These are phyloP conservation scores for Tricholoma bakamatsutake DNA, from an alignment of 768 basidiomycete genomes.

Conservation along the genomic window DNA sequence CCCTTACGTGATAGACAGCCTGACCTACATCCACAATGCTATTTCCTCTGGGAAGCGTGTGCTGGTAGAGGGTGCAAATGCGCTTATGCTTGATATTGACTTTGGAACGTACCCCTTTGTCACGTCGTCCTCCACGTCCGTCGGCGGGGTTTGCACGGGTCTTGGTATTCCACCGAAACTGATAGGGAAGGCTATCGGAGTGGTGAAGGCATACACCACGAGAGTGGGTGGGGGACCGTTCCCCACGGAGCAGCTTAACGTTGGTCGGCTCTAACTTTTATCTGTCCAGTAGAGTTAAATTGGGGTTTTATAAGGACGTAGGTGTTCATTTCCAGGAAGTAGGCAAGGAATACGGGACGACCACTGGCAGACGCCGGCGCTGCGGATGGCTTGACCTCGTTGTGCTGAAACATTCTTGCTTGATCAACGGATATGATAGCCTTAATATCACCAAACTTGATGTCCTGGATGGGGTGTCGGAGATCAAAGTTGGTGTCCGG, in stretches of 20 bases:
- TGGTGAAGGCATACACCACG: conserved; percentile 97
- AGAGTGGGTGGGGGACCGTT: conserved; percentile 98
- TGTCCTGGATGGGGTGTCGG: conserved; percentile 74
- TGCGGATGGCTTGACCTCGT: conserved; percentile 98
- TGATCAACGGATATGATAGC: conserved; percentile 93
- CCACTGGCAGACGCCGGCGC: conserved; percentile 87
- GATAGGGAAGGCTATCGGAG: conserved; percentile 85
- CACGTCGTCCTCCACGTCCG: conserved; percentile 87
- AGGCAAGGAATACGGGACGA: conserved; percentile 86
- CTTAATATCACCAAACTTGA: conserved; percentile 97
- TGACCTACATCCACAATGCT: conserved; percentile 79
- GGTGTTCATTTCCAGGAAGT: conserved; percentile 91
- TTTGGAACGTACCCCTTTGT: conserved; percentile 98
- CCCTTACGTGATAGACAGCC: conserved; percentile 88
- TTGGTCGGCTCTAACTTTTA: conserved; percentile 27
- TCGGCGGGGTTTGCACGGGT: conserved; percentile 96
- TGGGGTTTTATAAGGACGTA: conserved; percentile 43
- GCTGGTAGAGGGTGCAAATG: conserved; percentile 96
- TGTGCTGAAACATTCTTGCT: conserved; percentile 84
- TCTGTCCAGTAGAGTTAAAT: neutral
- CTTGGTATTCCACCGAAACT: conserved; percentile 92
- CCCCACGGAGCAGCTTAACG: conserved; percentile 92
- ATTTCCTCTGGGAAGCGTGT: conserved; percentile 70
- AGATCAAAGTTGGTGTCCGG: conserved; percentile 84
- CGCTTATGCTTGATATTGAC: conserved; percentile 97